Base-by-base conservation (phyloP, 2,329 filamentous ascomycete genomes). In the Colletotrichum limetticola region DNA sequence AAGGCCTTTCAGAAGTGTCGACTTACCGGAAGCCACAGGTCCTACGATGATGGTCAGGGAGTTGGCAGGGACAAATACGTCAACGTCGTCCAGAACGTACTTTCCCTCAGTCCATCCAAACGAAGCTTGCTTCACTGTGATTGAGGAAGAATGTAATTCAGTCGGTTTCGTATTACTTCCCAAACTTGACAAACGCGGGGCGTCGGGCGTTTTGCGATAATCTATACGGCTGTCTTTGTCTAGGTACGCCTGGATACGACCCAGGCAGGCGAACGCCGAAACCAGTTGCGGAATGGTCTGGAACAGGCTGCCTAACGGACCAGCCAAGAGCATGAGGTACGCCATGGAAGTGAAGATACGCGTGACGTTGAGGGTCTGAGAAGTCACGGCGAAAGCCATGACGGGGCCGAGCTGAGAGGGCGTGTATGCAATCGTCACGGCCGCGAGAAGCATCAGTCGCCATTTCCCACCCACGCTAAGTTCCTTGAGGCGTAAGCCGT, bases 11-110 rank as follows among this genome's bases (percentile, higher is more conserved):
- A 80, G 82, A 0, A 85, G 73, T 0, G 83, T 81, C 0, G 83
- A 83, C 69, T 85, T 86, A 0, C 84, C 84, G 0, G 80, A 81
- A 1, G 78, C 84, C 9, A 85, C 77, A 0, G 83, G 83, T 0
- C 84, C 84, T 8, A 84, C 79, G 1, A 85, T 74, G 8, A 85
- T 79, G 11, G 81, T 85, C 3, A 85, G 77, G 1, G 76, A 71
- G 7, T 74, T 76, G 0, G 76, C 63, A 4, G 80, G 78, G 6
- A 85, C 76, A 0, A 74, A 70, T 2, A 84, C 66, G 35, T 81
- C 74, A 66, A 85, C 77, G 11, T 81, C 62, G 1, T 66, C 72
- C 11, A 84, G 75, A 16, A 73, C 71, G 62, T 72, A 74, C 35
- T 75, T 79, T n/a, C 75, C 77, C 8, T 75, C 72, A 24, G 74